These are phyloP conservation scores for Erythrobasidium hasegawianum DNA, from an alignment of 1,284 basidiomycete genomes.

Conservation along the genomic window DNA sequence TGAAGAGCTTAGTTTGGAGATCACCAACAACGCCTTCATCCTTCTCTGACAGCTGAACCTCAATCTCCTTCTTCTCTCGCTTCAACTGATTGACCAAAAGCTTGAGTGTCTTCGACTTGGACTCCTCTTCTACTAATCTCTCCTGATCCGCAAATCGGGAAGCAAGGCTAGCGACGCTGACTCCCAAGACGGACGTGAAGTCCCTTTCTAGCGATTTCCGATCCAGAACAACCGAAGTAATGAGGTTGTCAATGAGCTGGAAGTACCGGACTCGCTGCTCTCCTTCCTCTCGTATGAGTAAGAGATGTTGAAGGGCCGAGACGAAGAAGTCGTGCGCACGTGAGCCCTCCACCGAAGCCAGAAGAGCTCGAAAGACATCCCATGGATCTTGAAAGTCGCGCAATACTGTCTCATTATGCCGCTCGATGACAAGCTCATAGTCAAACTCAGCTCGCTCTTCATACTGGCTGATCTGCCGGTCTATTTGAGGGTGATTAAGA, in stretches of 20 bases:
- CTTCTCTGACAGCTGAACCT: constrained; percentile 74
- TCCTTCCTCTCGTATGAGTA: constrained; percentile 84
- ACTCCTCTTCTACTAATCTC: constrained; percentile 69
- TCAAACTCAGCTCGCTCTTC: constrained; percentile 71
- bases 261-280: constrained; percentile 80
- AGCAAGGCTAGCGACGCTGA: constrained; percentile 83
- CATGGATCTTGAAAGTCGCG: constrained; percentile 73
- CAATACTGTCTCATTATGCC: constrained; percentile 70
- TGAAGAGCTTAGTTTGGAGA: constrained; percentile 68
- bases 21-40: constrained; percentile 77
- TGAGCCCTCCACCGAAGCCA: constrained; percentile 67
- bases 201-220: constrained; percentile 64
- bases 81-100: constrained; percentile 63
- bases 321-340: constrained; percentile 82
- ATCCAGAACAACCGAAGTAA: constrained; percentile 89
- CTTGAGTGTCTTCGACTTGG: constrained; percentile 69
- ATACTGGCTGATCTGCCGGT: constrained; percentile 66
- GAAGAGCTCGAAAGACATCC: constrained; percentile 81
- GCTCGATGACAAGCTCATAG: constrained; percentile 69
- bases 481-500: constrained; percentile 63
- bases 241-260: constrained; percentile 87
- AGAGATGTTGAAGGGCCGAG: constrained; percentile 84
- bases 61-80: constrained; percentile 56
- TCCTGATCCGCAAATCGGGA: constrained; percentile 90
- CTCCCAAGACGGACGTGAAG: constrained; percentile 78